Evolutionary conservation across 345 rosid species (phyloP), one percentile per base, ranked within the genome.

Genomic region (Linum trigynum): DNA sequence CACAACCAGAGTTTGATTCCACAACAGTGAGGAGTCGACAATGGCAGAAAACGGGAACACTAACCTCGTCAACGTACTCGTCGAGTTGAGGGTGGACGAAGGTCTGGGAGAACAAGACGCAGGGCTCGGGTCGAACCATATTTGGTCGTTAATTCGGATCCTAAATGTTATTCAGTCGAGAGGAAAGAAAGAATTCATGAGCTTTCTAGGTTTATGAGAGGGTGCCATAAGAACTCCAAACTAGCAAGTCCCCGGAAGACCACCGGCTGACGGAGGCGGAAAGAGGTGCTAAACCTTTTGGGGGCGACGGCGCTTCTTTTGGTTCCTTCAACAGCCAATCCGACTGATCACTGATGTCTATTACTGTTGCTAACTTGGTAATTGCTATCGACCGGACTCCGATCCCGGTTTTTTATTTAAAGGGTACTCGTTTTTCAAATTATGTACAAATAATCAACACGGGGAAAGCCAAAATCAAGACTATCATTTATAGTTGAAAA

Each of bases 21-120:
- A 59, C 6, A 39, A 6, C 32, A 57, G 42, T 7, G 48, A 39
- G 17, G 14, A 8, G 39, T 10, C 43, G 4, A 65, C 32, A 16
- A 42, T 1, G 48, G 38, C 15, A 56, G 16, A 56, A 45, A 62
- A 59, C 23, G 41, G 38, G 5, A 38, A 12, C 16, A 16, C 40
- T 65, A 74, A 88, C 99, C 96, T 94, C 99, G 70, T 90, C 99
- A 36, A 94, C 97, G 73, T 94, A 90, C 75, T 94, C 97, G 70
- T 94, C 97, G 74, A 94, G 82, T 40, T 90, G 95, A 51, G 97
- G 86, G 71, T 94, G 99, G 71, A 83, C 90, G 77, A 94, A 94
- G 65, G 90, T 88, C 83, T 88, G 99, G 43, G 97, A 77, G 73
- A 90, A 94, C 73, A 94, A 74, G 71, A 94, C 91, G 79, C 88